Evolutionary conservation across 208 protist genomes (phyloP).

Genomic region (Leishmania martiniquensis): DNA sequence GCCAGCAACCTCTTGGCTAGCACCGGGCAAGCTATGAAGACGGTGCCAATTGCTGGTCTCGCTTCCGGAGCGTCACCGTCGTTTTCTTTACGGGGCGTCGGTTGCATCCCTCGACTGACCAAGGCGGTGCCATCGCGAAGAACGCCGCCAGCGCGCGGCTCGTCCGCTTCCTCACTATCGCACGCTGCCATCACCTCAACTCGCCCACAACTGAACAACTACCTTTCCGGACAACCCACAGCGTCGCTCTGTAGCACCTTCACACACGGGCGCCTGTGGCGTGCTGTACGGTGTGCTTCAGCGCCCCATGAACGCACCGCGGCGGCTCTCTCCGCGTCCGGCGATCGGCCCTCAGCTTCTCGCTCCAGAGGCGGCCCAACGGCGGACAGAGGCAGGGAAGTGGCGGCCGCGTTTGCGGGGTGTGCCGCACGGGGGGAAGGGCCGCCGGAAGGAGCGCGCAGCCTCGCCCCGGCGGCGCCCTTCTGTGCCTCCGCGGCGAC

Average conservation of each 20-base stretch:
- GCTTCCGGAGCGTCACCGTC: neutral
- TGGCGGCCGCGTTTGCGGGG: neutral
- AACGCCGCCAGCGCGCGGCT: neutral
- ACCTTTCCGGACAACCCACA: conserved; percentile 13
- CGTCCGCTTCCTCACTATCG: neutral
- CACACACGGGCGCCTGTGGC: neutral
- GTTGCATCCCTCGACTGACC: conserved; percentile 1
- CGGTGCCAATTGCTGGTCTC: neutral
- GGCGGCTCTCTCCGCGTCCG: neutral
- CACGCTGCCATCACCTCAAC: neutral
- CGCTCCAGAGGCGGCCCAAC: neutral
- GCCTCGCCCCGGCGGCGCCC: neutral
- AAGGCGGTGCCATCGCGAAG: neutral
- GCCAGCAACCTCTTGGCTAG: neutral
- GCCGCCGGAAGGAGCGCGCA: neutral
- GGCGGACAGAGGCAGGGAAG: neutral
- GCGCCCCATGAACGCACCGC: conserved; percentile 1
- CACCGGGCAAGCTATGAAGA: neutral
- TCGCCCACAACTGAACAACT: conserved; percentile 27
- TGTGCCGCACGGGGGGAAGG: neutral
- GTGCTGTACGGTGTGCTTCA: neutral
- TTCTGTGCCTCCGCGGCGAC: neutral
- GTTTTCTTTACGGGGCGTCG: neutral
- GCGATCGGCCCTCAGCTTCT: neutral
- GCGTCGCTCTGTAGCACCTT: neutral